Evolutionary conservation across 2,329 filamentous ascomycete species (phyloP).

Genomic region (Reticulascus tulasneorum): DNA sequence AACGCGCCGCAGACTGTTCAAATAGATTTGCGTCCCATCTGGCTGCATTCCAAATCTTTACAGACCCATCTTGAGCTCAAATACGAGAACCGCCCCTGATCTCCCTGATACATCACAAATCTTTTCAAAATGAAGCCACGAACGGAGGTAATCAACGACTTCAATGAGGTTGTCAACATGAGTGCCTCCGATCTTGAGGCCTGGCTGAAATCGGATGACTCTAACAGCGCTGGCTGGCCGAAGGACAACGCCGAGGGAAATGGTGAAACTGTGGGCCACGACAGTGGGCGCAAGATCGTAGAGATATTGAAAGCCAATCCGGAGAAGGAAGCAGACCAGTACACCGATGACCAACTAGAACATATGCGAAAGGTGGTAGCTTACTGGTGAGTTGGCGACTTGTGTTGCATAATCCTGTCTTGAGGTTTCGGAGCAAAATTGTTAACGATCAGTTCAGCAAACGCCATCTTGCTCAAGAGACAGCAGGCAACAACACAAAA

Average conservation of each 20-base stretch:
- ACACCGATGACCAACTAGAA: slow-evolving; percentile 49
- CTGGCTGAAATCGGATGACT: slow-evolving; percentile 59
- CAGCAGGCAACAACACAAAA: slow-evolving; percentile 52
- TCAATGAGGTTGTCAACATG: slow-evolving; percentile 67
- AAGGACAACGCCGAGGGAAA: slow-evolving; percentile 51
- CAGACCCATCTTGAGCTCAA: background rate
- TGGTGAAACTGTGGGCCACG: slow-evolving; percentile 61
- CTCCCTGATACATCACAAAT: background rate
- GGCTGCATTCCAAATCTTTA: background rate
- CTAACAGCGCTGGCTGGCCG: slow-evolving; percentile 54
- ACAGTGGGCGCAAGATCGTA: slow-evolving; percentile 59
- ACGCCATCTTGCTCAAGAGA: slow-evolving; percentile 62
- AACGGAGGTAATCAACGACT: slow-evolving; percentile 45
- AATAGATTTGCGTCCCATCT: slow-evolving; percentile 1
- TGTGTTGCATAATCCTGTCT: no score
- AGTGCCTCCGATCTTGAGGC: slow-evolving; percentile 53
- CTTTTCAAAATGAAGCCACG: slow-evolving; percentile 18
- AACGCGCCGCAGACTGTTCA: no score
- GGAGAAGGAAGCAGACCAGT: slow-evolving; percentile 49
- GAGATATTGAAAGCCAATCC: slow-evolving; percentile 61
- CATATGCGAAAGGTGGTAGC: slow-evolving; percentile 62
- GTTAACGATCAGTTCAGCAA: slow-evolving; percentile 34
- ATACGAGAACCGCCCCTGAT: background rate
- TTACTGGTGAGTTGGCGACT: slow-evolving; percentile 42
- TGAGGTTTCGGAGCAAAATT: background rate